phyloP scores from a whole-genome alignment of 1,284 basidiomycete genomes.

The Cryptococcus sp. region DNA sequence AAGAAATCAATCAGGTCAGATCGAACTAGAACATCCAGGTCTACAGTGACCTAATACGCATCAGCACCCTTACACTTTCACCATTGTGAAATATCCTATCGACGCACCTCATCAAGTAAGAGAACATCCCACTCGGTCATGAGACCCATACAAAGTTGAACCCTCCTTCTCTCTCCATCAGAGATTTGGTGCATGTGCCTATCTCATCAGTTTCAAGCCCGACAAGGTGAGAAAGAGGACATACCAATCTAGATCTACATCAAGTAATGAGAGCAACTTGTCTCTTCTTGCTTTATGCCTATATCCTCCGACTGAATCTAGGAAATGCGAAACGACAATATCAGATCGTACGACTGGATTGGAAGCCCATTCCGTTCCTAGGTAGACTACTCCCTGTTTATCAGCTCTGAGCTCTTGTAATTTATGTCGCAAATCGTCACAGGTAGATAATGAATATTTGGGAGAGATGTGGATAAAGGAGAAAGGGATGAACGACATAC shows the following conservation, averaged over 20 bases:
- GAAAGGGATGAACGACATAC: slow-evolving; percentile 26
- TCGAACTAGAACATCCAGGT: slow-evolving; percentile 95
- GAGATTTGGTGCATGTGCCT: slow-evolving; percentile 66
- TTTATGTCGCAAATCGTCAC: not conserved
- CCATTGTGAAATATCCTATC: not conserved
- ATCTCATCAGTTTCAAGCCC: not conserved
- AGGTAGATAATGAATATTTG: not conserved
- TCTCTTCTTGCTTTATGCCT: slow-evolving; percentile 86
- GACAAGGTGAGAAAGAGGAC: slow-evolving; percentile 7
- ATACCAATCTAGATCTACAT: slow-evolving; percentile 81
- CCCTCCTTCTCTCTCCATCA: slow-evolving; percentile 88
- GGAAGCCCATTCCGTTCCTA: slow-evolving; percentile 92
- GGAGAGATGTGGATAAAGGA: too few species aligned
- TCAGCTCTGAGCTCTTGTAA: not conserved
- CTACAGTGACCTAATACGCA: slow-evolving; percentile 75
- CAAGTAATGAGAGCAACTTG: slow-evolving; percentile 79
- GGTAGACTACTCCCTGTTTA: slow-evolving; percentile 69
- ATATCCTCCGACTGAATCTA: slow-evolving; percentile 94
- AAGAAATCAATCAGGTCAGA: slow-evolving; percentile 86
- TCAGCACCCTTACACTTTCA: not conserved
- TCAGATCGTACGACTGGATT: slow-evolving; percentile 94
- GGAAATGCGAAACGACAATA: slow-evolving; percentile 80
- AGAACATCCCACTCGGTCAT: slow-evolving; percentile 95
- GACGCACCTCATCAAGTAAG: slow-evolving; percentile 76
- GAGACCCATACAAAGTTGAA: slow-evolving; percentile 94